phyloP scores from a whole-genome alignment of 495 filamentous ascomycete species.

The Jackrogersella multiformis region DNA sequence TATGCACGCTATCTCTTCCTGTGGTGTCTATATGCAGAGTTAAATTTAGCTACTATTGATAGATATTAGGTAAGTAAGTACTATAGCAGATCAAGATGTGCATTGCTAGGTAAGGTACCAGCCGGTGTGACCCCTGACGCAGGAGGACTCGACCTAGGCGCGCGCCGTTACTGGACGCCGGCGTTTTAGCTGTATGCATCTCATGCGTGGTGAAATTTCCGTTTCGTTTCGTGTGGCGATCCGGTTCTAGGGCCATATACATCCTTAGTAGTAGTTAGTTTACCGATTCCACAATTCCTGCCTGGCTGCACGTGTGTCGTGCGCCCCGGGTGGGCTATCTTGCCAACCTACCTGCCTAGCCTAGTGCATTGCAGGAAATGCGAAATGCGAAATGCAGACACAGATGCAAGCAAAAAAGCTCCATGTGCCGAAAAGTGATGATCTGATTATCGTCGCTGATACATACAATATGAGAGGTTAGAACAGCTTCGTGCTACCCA shows the following conservation, averaged over 20 bases:
- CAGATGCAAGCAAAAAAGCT: neutral
- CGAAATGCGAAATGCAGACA: no score
- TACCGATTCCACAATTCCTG: slow-evolving; percentile 4
- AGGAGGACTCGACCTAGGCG: no score
- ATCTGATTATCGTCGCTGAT: slow-evolving; percentile 33
- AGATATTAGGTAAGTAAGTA: no score
- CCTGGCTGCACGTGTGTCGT: slow-evolving; percentile 10
- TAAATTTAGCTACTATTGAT: neutral
- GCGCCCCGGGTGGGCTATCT: neutral
- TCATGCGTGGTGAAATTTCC: slow-evolving; percentile 3
- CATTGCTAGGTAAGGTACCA: no score
- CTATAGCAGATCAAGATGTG: slow-evolving; percentile 3
- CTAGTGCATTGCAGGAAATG: neutral
- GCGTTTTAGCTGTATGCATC: slow-evolving; percentile 7
- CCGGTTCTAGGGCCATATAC: neutral
- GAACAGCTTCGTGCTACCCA: neutral
- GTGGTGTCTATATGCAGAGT: neutral
- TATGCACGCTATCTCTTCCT: no score
- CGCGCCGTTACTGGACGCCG: slow-evolving; percentile 1
- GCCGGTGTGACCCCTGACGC: slow-evolving; percentile 9
- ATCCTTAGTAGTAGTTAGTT: neutral
- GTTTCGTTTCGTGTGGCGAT: slow-evolving; percentile 39
- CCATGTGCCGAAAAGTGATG: slow-evolving; percentile 16
- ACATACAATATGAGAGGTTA: slow-evolving; percentile 26
- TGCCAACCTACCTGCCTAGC: neutral